Conservation (phyloP, 768 basidiomycete genomes). For the Gloeopeniophorella convolvens region DNA sequence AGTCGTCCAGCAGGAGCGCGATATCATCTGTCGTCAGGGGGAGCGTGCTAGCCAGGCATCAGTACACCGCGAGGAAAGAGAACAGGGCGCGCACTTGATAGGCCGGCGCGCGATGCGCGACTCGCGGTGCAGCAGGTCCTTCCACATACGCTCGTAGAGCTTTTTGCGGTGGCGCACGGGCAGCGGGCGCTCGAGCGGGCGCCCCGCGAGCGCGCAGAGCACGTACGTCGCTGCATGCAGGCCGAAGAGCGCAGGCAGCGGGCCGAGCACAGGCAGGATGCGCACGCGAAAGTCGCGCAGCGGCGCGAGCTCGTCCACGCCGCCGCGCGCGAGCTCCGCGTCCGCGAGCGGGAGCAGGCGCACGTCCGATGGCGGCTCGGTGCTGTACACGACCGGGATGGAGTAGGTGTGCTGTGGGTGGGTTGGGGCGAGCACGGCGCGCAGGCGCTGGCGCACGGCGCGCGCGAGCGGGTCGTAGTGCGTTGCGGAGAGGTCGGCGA, state of each 20-base stretch:
- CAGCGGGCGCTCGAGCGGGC: slow-evolving; percentile 76
- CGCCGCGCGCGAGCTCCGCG: slow-evolving; percentile 86
- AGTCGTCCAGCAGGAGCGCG: slow-evolving; percentile 79
- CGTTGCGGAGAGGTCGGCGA: slow-evolving; percentile 88
- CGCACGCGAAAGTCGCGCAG: slow-evolving; percentile 93
- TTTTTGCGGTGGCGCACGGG: slow-evolving; percentile 83
- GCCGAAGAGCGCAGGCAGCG: slow-evolving; percentile 87
- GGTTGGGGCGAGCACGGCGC: slow-evolving; percentile 31
- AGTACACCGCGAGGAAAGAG: background rate
- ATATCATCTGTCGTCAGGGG: slow-evolving; percentile 82
- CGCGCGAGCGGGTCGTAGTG: slow-evolving; percentile 94
- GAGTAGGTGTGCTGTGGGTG: slow-evolving; percentile 44
- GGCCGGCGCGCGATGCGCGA: slow-evolving; percentile 50
- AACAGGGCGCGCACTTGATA: slow-evolving; percentile 43
- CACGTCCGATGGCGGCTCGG: slow-evolving; percentile 85
- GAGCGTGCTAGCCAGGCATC: slow-evolving; percentile 45
- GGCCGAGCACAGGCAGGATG: slow-evolving; percentile 87
- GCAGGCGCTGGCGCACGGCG: slow-evolving; percentile 74
- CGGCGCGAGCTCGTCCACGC: slow-evolving; percentile 81
- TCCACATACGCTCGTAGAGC: slow-evolving; percentile 71
- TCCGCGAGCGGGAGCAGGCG: slow-evolving; percentile 86
- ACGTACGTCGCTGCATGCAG: slow-evolving; percentile 87
- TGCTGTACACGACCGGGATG: slow-evolving; percentile 91
- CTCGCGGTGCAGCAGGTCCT: slow-evolving; percentile 72
- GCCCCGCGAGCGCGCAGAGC: slow-evolving; percentile 76